These are phyloP conservation scores for Medicago truncatula DNA, from an alignment of 306 rosid genomes.

Conservation along the genomic window MtrunA17r5.0-ANR NC_053045.1:45268501-45269000, in stretches of 20 bases:
- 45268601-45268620: conserved; percentile 45
- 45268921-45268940: not conserved
- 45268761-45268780: too few relatives aligned
- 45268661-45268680: conserved; percentile 44
- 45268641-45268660: conserved; percentile 45
- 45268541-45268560: too few relatives aligned
- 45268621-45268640: conserved; percentile 49
- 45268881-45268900: not conserved
- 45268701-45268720: not conserved
- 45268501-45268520: too few relatives aligned
- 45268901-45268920: too few relatives aligned
- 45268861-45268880: not conserved
- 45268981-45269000: not conserved
- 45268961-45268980: not conserved
- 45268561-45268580: too few relatives aligned
- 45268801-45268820: too few relatives aligned
- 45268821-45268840: not conserved
- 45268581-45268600: not conserved
- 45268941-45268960: not conserved
- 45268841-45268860: not conserved
- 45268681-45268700: conserved; percentile 50
- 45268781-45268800: not conserved
- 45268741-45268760: not conserved
- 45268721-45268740: not conserved
- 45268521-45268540: too few relatives aligned